Conservation (phyloP, 108 stramenopile species). For the Cyclostephanos tholiformis region DNA sequence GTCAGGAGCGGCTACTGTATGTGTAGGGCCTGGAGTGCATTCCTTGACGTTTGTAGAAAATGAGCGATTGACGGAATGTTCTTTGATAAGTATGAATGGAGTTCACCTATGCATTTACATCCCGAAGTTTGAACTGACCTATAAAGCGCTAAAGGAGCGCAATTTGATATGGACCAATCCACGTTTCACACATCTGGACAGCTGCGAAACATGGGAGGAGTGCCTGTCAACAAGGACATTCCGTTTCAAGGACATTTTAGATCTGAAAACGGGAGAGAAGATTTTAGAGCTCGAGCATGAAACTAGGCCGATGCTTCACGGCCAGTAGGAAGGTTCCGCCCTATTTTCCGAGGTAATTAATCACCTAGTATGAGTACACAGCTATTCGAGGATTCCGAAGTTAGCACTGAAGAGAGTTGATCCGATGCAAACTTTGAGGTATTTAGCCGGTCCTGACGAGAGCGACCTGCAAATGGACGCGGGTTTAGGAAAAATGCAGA, state of each 20-base stretch:
- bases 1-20: slow-evolving; percentile 8
- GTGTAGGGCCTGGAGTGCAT: slow-evolving; percentile 56
- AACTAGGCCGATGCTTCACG: slow-evolving; percentile 48
- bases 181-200: slow-evolving; percentile 56
- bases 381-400: too few relatives aligned
- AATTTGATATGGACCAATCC: slow-evolving; percentile 58
- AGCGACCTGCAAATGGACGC: too few relatives aligned
- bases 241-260: slow-evolving; percentile 50
- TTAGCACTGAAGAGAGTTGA: too few relatives aligned
- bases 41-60: slow-evolving; percentile 51
- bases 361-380: too few relatives aligned
- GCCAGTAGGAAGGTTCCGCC: slow-evolving; percentile 51
- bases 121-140: slow-evolving; percentile 34
- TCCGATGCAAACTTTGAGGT: too few relatives aligned
- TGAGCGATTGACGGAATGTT: slow-evolving; percentile 1
- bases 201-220: slow-evolving; percentile 65
- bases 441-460: too few relatives aligned
- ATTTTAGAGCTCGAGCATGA: slow-evolving; percentile 51
- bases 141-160: slow-evolving; percentile 18
- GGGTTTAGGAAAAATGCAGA: too few relatives aligned
- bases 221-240: slow-evolving; percentile 47
- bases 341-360: slow-evolving; percentile 25
- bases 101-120: slow-evolving; percentile 52
- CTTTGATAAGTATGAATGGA: slow-evolving; percentile 41
- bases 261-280: slow-evolving; percentile 32